These are phyloP conservation scores for Phytopythium delawarense DNA, from an alignment of 352 stramenopile genomes.

Conservation along the genomic window DNA sequence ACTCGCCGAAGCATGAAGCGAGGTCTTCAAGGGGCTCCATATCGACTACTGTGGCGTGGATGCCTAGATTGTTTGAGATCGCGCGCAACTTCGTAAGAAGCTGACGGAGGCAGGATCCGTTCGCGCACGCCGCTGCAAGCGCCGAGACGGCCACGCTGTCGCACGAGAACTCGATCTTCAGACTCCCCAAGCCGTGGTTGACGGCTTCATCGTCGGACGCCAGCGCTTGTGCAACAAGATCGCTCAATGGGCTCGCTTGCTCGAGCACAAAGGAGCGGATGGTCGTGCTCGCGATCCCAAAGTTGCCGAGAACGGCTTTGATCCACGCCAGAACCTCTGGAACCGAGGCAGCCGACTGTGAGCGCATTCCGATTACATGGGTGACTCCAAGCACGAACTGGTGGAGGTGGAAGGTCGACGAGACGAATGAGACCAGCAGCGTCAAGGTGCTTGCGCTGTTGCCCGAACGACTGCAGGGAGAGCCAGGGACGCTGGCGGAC, in stretches of 20 bases:
- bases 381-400: neutral
- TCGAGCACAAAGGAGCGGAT: neutral
- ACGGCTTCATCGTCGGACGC: neutral
- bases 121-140: neutral
- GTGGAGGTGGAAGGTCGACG: neutral
- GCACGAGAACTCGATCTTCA: neutral
- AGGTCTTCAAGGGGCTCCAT: neutral
- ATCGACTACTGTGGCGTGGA: neutral
- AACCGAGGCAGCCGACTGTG: neutral
- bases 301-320: neutral
- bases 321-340: neutral
- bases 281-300: neutral
- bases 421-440: neutral
- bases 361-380: neutral
- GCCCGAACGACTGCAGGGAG: neutral
- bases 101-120: neutral
- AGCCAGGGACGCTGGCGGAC: neutral
- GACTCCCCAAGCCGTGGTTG: neutral
- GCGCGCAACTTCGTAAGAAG: neutral
- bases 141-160: neutral
- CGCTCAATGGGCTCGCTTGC: neutral
- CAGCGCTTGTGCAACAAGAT: neutral
- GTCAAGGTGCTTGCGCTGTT: neutral
- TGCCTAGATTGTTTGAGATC: neutral
- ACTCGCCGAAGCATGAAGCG: neutral